A percentile compares a stretch with the other conserved stretches of the same genome.
Evolutionary conservation across 2,329 filamentous ascomycete genomes (phyloP).

Genomic region (Arthrobotrys entomopaga): DNA sequence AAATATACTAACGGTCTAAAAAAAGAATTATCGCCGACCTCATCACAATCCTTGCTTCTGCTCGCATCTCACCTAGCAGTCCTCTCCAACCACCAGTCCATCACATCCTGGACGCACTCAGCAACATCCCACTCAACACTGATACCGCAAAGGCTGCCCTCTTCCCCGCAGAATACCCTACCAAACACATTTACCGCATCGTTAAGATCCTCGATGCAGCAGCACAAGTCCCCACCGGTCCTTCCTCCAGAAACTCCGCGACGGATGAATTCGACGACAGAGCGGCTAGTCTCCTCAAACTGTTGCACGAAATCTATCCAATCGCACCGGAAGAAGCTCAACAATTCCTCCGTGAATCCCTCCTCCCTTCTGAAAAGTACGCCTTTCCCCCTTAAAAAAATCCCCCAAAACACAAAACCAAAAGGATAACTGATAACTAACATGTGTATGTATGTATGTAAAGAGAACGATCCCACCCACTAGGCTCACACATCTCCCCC

Average conservation of each 20-base stretch:
- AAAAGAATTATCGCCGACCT: conserved; percentile 71
- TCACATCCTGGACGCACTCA: conserved; percentile 79
- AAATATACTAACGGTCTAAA: neutral
- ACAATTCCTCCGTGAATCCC: conserved; percentile 70
- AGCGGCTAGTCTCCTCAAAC: conserved; percentile 77
- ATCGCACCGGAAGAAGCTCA: conserved; percentile 73
- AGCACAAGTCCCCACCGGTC: conserved; percentile 3
- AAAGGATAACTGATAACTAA: neutral
- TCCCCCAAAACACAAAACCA: no score
- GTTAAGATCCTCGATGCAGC: conserved; percentile 40
- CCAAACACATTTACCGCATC: conserved; percentile 67
- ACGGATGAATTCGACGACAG: conserved; percentile 74
- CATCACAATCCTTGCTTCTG: conserved; percentile 73
- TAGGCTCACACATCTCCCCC: conserved; percentile 73
- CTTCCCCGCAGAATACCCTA: conserved; percentile 67
- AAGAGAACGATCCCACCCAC: conserved; percentile 76
- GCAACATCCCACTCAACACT: conserved; percentile 76
- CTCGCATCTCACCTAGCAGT: conserved; percentile 67
- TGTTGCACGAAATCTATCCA: conserved; percentile 77
- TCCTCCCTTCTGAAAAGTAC: conserved; percentile 77
- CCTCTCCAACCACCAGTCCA: conserved; percentile 79
- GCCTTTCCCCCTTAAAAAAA: conserved; percentile 19
- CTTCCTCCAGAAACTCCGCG: neutral
- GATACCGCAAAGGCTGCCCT: conserved; percentile 64
- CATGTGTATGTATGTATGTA: no score